A percentile compares a stretch with the other conserved stretches of the same genome.
phyloP scores from a whole-genome alignment of 305 asterid genomes.

The Fraxinus albicans region DNA sequence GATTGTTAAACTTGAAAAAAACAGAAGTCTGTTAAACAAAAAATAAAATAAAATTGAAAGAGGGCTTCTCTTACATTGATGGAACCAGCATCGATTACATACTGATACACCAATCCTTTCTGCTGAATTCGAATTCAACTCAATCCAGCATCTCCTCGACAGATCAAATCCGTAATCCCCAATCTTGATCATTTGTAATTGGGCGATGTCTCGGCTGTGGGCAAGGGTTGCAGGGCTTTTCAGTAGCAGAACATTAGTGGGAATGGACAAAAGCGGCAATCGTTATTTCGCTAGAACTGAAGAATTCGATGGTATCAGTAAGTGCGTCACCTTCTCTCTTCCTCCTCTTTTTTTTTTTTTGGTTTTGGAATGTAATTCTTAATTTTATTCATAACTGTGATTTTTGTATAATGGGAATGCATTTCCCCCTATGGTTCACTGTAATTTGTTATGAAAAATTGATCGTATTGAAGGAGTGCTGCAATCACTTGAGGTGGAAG shows the following conservation, averaged over 20 bases:
- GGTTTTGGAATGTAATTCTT: not conserved
- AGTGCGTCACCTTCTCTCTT: constrained; percentile 32
- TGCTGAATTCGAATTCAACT: not conserved
- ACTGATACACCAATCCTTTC: not conserved
- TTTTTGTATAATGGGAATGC: not conserved
- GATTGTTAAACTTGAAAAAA: not conserved
- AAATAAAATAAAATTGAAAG: not conserved
- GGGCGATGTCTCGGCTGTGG: constrained; percentile 74
- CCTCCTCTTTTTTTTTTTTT: not conserved
- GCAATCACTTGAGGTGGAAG: not conserved
- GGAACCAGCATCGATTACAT: not conserved
- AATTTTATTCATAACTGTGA: not conserved
- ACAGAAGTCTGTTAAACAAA: not conserved
- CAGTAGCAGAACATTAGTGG: constrained; percentile 51
- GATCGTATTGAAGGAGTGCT: not conserved
- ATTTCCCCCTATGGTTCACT: not conserved
- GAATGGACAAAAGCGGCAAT: constrained; percentile 85
- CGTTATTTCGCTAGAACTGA: constrained; percentile 69
- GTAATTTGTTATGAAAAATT: not conserved
- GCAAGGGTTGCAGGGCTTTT: constrained; percentile 58
- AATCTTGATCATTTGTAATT: not conserved
- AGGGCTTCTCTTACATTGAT: not conserved
- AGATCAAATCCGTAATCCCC: not conserved
- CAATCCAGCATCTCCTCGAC: not conserved
- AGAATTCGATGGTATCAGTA: constrained; percentile 76